Base-by-base conservation (phyloP, 371 early-diverging fungal genomes). In the Haplosporangium sp. region DNA sequence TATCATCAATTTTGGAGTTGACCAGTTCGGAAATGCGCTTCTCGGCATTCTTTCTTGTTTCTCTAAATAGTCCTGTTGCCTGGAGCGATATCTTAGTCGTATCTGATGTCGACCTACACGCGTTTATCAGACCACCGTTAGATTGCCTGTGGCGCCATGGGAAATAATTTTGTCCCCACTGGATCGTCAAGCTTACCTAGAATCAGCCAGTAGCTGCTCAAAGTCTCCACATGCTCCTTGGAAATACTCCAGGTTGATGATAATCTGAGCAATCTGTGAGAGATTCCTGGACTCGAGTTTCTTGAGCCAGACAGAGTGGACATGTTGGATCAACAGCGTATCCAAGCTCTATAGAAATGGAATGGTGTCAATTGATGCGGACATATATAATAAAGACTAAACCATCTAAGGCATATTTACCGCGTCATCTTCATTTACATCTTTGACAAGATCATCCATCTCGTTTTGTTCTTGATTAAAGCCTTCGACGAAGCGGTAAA, bases 391-490 rank as follows among this genome's bases (percentile, higher is more conserved):
- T 50, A 12, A n/a, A 4, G 29, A 50, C 50, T 12, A 18, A 18
- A 50, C 18, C 50, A 18, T 12, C n/a, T 9, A 5, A 14, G 18
- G 54, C 11, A 53, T 13, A 10, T 14, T 10, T 11, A 6, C 51
- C 23, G 11, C 10, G 23, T n/a, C n/a, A 4, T 20, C 2, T 10
- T 10, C 8, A 67, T 56, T 67, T 66, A 89, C 92, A 81, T 92
- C 93, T 79, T 94, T 94, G 59, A 94, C 83, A 55, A 95, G 86
- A 66, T 95, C 95, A 74, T 95, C 95, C 91, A 95, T 93, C 68
- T 94, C 94, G 71, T 91, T 92, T 62, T 91, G 90, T 41, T 93
- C 90, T 68, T 93, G 93, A 38, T 91, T 86, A 59, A 94, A 95
- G 0, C 94, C 95, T 69, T 92, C 94, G 5, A 94, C 91, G 80